Evolutionary conservation across 768 basidiomycete genomes (phyloP).

Genomic region (Kwoniella heveanensis): DNA sequence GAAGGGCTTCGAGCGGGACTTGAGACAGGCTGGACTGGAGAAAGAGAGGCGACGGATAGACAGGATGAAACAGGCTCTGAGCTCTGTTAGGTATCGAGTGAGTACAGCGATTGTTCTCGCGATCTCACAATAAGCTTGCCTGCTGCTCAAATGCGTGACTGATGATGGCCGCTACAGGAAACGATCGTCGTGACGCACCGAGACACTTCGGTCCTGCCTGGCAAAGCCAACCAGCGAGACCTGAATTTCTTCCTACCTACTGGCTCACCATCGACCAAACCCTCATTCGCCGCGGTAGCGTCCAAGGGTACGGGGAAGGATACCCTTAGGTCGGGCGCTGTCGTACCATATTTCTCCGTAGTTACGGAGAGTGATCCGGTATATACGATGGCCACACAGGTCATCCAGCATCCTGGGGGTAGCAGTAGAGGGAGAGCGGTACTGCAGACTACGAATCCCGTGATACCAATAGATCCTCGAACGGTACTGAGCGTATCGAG

Average conservation of each 20-base stretch:
- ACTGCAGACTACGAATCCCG: slow-evolving; percentile 74
- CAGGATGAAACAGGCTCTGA: slow-evolving; percentile 52
- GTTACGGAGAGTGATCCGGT: slow-evolving; percentile 5
- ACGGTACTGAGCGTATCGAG: slow-evolving; percentile 64
- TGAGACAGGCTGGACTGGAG: slow-evolving; percentile 13
- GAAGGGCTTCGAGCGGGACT: slow-evolving; percentile 38
- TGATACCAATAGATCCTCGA: slow-evolving; percentile 61
- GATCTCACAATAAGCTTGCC: background rate
- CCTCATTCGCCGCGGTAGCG: slow-evolving; percentile 37
- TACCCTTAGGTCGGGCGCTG: background rate
- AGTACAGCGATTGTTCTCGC: slow-evolving; percentile 10
- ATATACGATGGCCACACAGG: slow-evolving; percentile 76
- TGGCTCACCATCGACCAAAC: slow-evolving; percentile 12
- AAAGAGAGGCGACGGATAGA: slow-evolving; percentile 21
- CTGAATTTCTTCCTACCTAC: slow-evolving; percentile 64
- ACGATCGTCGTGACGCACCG: slow-evolving; percentile 67
- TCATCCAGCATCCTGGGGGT: slow-evolving; percentile 48
- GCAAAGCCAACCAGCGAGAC: slow-evolving; percentile 63
- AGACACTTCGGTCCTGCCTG: slow-evolving; percentile 65
- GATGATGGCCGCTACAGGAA: slow-evolving; percentile 13
- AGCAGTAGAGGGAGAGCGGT: slow-evolving; percentile 52
- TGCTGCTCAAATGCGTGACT: background rate
- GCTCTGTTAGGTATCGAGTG: slow-evolving; percentile 59
- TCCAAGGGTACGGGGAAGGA: background rate
- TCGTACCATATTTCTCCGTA: slow-evolving; percentile 31